These are phyloP conservation scores for Coniferiporia sulphurascens DNA, from an alignment of 1,284 basidiomycete genomes.

Conservation along the genomic window DNA sequence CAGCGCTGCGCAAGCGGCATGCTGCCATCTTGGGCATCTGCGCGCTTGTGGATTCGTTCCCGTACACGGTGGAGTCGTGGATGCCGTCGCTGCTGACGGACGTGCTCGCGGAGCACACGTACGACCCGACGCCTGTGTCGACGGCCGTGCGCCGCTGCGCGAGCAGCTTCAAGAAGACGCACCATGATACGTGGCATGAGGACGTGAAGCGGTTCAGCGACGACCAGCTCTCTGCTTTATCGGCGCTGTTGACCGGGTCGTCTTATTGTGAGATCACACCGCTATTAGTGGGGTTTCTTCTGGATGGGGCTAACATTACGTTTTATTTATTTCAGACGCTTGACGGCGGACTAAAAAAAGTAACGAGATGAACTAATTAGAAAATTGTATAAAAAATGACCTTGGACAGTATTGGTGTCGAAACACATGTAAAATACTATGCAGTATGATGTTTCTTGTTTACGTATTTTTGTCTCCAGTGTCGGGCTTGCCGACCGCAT, in stretches of 20 bases:
- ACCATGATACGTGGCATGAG: constrained; percentile 83
- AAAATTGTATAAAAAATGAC: too few relatives aligned
- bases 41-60: constrained; percentile 76
- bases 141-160: constrained; percentile 70
- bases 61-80: constrained; percentile 84
- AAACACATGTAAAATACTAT: background rate
- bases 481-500: background rate
- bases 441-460: background rate
- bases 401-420: too few relatives aligned
- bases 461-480: background rate
- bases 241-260: constrained; percentile 67
- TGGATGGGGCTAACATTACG: background rate
- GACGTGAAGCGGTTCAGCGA: constrained; percentile 72
- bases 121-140: constrained; percentile 76
- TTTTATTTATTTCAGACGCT: constrained; percentile 31
- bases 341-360: background rate
- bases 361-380: too few relatives aligned
- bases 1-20: constrained; percentile 66
- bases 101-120: constrained; percentile 74
- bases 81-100: constrained; percentile 71
- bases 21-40: constrained; percentile 76
- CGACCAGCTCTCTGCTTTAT: constrained; percentile 65
- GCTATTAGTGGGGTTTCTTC: background rate
- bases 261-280: constrained; percentile 59
- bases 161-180: constrained; percentile 71